Percentiles rank a stretch among this genome's conserved stretches.
Conservation (phyloP, 371 early-diverging fungal genomes). For the Zopfochytrium polystomum region DNA sequence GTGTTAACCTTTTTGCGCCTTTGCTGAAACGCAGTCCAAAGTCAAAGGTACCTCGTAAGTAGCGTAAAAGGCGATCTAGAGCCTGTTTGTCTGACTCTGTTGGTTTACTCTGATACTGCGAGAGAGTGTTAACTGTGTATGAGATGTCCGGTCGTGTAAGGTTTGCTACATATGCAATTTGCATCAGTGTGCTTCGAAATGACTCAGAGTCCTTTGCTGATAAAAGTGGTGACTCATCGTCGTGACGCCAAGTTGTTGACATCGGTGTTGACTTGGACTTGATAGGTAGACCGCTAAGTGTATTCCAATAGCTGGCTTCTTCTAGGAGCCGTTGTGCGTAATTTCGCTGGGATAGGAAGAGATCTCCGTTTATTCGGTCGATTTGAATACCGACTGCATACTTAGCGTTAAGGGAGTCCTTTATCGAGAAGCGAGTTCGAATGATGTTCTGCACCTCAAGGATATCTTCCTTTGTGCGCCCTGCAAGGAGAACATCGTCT, state of each 20-base stretch:
- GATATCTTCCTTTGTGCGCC: background rate
- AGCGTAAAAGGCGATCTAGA: background rate
- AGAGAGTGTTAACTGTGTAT: conserved; percentile 14
- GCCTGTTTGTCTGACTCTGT: conserved; percentile 6
- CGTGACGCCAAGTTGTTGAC: conserved; percentile 15
- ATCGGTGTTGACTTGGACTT: conserved; percentile 20
- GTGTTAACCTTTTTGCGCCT: background rate
- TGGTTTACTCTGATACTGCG: conserved; percentile 6
- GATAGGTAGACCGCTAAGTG: background rate
- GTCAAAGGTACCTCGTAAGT: conserved; percentile 3
- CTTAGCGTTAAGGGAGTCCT: background rate
- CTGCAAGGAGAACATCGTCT: conserved; percentile 18
- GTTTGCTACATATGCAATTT: conserved; percentile 16
- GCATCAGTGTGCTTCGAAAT: conserved; percentile 3
- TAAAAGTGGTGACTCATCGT: conserved; percentile 1
- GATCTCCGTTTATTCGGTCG: background rate
- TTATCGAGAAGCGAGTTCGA: conserved; percentile 1
- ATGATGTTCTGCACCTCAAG: background rate
- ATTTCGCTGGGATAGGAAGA: conserved; percentile 6
- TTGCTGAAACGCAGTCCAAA: conserved; percentile 6
- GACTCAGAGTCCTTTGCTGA: background rate
- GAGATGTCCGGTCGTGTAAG: conserved; percentile 4
- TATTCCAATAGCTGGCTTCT: conserved; percentile 1
- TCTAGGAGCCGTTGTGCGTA: conserved; percentile 14
- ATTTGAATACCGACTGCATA: conserved; percentile 7